A percentile compares a stretch with the other conserved stretches of the same genome.
Conservation (phyloP, 768 basidiomycete species). For the Lentinula aciculospora region DNA sequence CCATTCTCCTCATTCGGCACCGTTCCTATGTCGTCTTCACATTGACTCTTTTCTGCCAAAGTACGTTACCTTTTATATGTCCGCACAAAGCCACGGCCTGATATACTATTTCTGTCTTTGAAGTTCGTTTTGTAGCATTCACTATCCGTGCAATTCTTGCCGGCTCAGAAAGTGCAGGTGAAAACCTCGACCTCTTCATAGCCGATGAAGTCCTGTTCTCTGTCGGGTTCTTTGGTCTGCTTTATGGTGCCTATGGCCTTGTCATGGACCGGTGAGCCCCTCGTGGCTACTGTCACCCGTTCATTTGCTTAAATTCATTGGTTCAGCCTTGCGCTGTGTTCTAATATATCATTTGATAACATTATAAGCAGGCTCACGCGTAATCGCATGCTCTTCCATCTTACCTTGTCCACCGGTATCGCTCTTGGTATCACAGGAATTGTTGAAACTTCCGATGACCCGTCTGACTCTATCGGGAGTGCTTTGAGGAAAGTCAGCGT, state of each 20-base stretch:
- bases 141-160: slow-evolving; percentile 31
- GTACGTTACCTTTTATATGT: slow-evolving; percentile 11
- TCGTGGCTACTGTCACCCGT: background rate
- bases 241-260: slow-evolving; percentile 36
- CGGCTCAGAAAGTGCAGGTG: slow-evolving; percentile 21
- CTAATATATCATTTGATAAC: background rate
- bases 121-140: slow-evolving; percentile 37
- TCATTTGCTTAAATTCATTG: background rate
- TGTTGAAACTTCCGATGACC: slow-evolving; percentile 10
- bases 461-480: slow-evolving; percentile 14
- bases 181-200: slow-evolving; percentile 26
- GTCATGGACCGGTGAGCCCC: slow-evolving; percentile 33
- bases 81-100: background rate
- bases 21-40: slow-evolving; percentile 20
- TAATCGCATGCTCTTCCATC: slow-evolving; percentile 26
- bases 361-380: slow-evolving; percentile 13
- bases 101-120: background rate
- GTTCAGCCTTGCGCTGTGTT: background rate
- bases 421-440: slow-evolving; percentile 27
- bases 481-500: slow-evolving; percentile 27
- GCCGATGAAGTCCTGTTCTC: slow-evolving; percentile 32
- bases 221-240: slow-evolving; percentile 36
- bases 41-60: slow-evolving; percentile 20
- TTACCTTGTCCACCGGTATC: slow-evolving; percentile 23
- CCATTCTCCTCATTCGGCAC: slow-evolving; percentile 13